Conservation (phyloP, 805 yeast species). For the Candida ipomoeae region DNA sequence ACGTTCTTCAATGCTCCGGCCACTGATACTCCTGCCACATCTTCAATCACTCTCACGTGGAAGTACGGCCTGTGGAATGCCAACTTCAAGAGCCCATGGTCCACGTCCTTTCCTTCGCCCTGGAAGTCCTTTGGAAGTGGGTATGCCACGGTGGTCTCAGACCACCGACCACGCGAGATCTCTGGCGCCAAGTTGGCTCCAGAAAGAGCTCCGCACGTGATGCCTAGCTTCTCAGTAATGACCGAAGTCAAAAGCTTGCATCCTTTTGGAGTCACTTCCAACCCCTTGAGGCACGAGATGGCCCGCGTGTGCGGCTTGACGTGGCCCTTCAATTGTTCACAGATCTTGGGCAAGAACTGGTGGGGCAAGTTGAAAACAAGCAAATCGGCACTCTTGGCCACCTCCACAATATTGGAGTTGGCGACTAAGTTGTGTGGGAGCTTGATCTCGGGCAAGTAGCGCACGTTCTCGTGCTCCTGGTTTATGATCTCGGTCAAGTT, state of each 20-base stretch:
- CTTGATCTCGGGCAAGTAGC: slow-evolving; percentile 83
- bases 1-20: slow-evolving; percentile 97
- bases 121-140: slow-evolving; percentile 64
- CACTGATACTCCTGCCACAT: slow-evolving; percentile 92
- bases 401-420: slow-evolving; percentile 73
- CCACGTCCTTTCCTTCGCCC: slow-evolving; percentile 68
- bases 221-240: slow-evolving; percentile 74
- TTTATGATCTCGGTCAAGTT: slow-evolving; percentile 90
- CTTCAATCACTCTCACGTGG: slow-evolving; percentile 90
- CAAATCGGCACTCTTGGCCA: slow-evolving; percentile 79
- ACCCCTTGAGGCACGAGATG: slow-evolving; percentile 92
- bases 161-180: slow-evolving; percentile 93
- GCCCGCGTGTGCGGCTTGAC: slow-evolving; percentile 73
- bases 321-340: slow-evolving; percentile 71
- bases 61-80: slow-evolving; percentile 96
- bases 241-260: slow-evolving; percentile 77
- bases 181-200: slow-evolving; percentile 98
- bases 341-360: slow-evolving; percentile 81
- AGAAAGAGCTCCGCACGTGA: slow-evolving; percentile 92
- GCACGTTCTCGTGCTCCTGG: slow-evolving; percentile 86
- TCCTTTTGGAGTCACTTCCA: slow-evolving; percentile 81
- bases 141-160: slow-evolving; percentile 96
- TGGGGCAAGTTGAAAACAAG: slow-evolving; percentile 94
- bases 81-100: slow-evolving; percentile 64
- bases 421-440: slow-evolving; percentile 87